Conservation (phyloP, 345 rosid species). For the Sonneratia caseolaris region DNA sequence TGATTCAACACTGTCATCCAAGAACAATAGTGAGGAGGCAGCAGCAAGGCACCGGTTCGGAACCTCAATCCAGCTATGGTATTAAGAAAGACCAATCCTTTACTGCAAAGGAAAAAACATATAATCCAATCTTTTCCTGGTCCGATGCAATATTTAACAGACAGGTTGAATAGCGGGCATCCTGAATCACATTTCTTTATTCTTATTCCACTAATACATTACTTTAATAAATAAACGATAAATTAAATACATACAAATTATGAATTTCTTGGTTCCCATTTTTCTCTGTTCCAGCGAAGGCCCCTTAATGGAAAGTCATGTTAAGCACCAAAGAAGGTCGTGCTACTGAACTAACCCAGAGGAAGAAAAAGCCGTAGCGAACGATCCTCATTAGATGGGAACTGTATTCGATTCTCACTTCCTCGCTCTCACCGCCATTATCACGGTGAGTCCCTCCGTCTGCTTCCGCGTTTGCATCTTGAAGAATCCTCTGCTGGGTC, state of each 20-base stretch:
- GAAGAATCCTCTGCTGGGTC: not conserved
- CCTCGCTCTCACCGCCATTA: constrained; percentile 58
- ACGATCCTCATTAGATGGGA: constrained; percentile 32
- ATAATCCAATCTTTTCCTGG: no score
- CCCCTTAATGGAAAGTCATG: not conserved
- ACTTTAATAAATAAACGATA: no score
- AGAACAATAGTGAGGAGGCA: no score
- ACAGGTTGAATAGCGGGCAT: no score
- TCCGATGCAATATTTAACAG: no score
- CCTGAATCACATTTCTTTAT: no score
- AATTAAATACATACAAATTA: not conserved
- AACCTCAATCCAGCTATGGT: no score
- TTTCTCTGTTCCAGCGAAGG: not conserved
- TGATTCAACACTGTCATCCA: no score
- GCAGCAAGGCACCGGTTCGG: no score
- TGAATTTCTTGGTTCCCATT: not conserved
- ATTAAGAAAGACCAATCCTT: no score
- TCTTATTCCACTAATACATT: no score
- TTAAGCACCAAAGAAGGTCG: not conserved
- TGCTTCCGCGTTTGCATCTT: not conserved
- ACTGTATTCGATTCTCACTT: constrained; percentile 72
- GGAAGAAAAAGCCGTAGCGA: not conserved
- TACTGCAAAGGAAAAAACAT: no score
- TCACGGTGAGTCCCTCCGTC: constrained; percentile 36
- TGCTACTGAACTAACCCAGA: not conserved